Evolutionary conservation across 495 filamentous ascomycete species (phyloP).

Genomic region (Sporormia fimetaria): DNA sequence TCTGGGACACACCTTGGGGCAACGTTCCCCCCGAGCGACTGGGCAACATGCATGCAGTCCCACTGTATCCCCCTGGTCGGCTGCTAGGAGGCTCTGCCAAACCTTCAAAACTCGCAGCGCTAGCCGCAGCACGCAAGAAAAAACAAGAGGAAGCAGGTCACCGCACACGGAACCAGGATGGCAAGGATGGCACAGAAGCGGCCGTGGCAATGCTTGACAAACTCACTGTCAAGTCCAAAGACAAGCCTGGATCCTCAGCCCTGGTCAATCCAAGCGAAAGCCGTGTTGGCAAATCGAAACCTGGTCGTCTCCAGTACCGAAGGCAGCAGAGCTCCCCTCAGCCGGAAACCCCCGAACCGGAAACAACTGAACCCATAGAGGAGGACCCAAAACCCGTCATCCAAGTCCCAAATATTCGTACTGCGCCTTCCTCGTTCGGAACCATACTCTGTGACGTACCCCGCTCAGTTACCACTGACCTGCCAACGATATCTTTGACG

Average conservation of each 20-base stretch:
- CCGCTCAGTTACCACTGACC: background rate
- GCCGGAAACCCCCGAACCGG: constrained; percentile 4
- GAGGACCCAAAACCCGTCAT: constrained; percentile 7
- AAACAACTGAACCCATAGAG: constrained; percentile 5
- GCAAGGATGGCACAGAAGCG: constrained; percentile 13
- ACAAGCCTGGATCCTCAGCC: background rate
- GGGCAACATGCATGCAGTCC: constrained; percentile 53
- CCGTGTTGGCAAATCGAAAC: no score
- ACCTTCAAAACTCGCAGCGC: constrained; percentile 76
- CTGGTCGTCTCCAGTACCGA: no score
- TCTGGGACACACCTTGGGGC: constrained; percentile 78
- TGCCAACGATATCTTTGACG: constrained; percentile 28
- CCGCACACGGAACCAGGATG: constrained; percentile 11
- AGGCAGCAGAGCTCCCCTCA: background rate
- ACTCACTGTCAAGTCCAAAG: constrained; percentile 19
- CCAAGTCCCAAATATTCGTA: constrained; percentile 24
- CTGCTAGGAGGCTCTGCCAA: constrained; percentile 74
- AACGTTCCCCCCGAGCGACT: constrained; percentile 59
- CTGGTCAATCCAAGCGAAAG: no score
- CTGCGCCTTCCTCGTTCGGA: constrained; percentile 47
- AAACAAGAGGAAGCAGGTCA: constrained; percentile 56
- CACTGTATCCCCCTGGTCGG: constrained; percentile 46
- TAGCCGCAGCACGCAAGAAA: constrained; percentile 80
- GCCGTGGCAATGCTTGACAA: constrained; percentile 28
- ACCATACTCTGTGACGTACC: constrained; percentile 39